Evolutionary conservation across 2,329 filamentous ascomycete species (phyloP), one percentile per base, ranked within the genome.

Genomic region (Cladophialophora psammophila): DNA sequence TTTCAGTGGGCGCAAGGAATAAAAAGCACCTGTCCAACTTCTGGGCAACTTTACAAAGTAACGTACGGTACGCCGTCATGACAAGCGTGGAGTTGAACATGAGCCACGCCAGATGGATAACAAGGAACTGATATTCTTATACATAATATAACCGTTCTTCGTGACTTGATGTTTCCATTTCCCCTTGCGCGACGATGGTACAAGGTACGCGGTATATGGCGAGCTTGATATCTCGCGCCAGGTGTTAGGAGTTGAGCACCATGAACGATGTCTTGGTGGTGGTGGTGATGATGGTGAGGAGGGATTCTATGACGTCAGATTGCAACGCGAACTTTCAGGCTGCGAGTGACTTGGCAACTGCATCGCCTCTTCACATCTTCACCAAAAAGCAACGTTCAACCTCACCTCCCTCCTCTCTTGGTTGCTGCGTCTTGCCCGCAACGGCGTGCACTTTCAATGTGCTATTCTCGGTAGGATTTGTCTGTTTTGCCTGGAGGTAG

Each of bases 1-100:
- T 42, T 53, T 66, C 34, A 65, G 59, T 53, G 58, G 55, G 32
- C 60, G 42, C 10, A 63, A 66, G 36, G 40, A 63, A n/a, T 55
- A 56, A 26, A n/a, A 4, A 7, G 32, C 9, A 32, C 15, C 20
- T 48, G 18, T 2, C 40, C 12, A 20, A 10, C 34, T 34, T 34
- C 50, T 52, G 31, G 15, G 9, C 15, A n/a, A 34, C 20, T 42
- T 15, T 42, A 35, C 10, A 10, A 15, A 20, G 31, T 34, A n/a
- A 54, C 12, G 35, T 15, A 31, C 42, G 32, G 32, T 15, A 61
- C 32, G 18, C 53, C 18, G 15, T 26, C n/a, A 12, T 54, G 45
- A 40, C 36, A 36, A 61, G 48, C 48, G 35, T 38, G 45, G 59
- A 53, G 36, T 61, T 40, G 42, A 40, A 60, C 31, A 50, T 34